Evolutionary conservation across 768 basidiomycete species (phyloP).

Genomic region (Dendrothele bispora): DNA sequence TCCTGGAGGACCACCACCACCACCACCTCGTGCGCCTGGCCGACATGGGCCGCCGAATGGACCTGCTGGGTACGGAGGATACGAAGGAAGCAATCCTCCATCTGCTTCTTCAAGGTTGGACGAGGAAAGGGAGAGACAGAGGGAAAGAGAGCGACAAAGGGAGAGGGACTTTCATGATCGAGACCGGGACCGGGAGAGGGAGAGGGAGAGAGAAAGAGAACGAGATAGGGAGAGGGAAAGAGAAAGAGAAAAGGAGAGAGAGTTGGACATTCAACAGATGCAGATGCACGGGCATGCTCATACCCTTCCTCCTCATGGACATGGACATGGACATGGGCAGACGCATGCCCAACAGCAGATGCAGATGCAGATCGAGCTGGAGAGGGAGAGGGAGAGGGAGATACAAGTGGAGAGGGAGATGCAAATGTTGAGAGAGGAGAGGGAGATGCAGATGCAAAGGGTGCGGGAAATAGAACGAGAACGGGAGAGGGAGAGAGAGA

Average conservation of each 20-base stretch:
- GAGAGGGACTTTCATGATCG: slow-evolving; percentile 14
- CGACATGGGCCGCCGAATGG: not conserved
- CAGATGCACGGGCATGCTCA: too few species aligned
- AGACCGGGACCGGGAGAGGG: slow-evolving; percentile 25
- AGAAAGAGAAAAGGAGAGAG: slow-evolving; percentile 12
- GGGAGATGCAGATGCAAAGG: too few species aligned
- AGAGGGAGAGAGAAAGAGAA: slow-evolving; percentile 12
- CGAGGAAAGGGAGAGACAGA: not conserved
- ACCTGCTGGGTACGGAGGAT: not conserved
- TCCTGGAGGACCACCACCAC: not conserved
- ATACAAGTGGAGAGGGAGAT: slow-evolving; percentile 14
- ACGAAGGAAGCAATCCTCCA: not conserved
- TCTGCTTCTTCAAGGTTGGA: not conserved
- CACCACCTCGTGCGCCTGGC: not conserved
- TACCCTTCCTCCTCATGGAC: too few species aligned
- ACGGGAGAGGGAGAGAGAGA: slow-evolving; percentile 8
- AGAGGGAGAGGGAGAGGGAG: slow-evolving; percentile 7
- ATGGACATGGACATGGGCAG: not conserved
- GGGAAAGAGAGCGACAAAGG: slow-evolving; percentile 13
- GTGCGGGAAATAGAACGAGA: slow-evolving; percentile 21
- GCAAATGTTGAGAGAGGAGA: too few species aligned
- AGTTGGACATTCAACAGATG: too few species aligned
- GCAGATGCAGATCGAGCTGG: not conserved
- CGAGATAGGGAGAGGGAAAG: slow-evolving; percentile 13
- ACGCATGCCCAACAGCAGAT: too few species aligned